Conservation (phyloP, 2,329 filamentous ascomycete species). For the Paramyrothecium roridum region DNA sequence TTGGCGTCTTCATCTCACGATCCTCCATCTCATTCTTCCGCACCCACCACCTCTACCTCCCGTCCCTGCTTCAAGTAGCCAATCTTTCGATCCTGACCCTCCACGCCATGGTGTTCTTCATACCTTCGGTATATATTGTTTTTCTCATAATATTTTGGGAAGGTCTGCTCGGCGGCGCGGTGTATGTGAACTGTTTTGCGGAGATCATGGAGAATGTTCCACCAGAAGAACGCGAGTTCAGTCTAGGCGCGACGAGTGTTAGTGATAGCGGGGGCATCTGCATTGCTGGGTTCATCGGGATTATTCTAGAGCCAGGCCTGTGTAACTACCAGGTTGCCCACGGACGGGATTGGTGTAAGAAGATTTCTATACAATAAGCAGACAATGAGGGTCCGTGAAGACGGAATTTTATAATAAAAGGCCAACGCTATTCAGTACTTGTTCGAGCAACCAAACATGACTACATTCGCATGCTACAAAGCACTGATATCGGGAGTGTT, state of each 20-base stretch:
- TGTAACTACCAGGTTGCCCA: constrained; percentile 83
- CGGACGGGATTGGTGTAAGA: constrained; percentile 70
- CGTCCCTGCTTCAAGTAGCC: constrained; percentile 74
- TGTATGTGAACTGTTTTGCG: constrained; percentile 95
- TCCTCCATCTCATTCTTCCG: constrained; percentile 87
- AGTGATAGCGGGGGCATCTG: constrained; percentile 92
- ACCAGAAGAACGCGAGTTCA: constrained; percentile 81
- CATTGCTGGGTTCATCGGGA: constrained; percentile 79
- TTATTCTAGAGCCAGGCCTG: constrained; percentile 75
- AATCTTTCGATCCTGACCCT: constrained; percentile 73
- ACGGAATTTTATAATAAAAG: too few relatives aligned
- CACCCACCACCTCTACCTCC: constrained; percentile 76
- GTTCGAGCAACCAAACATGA: too few relatives aligned
- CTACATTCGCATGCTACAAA: background rate
- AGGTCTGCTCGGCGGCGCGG: constrained; percentile 81
- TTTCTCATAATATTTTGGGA: constrained; percentile 92
- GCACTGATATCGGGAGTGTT: background rate
- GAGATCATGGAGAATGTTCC: constrained; percentile 85
- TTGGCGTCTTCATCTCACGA: constrained; percentile 91
- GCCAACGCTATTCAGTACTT: too few relatives aligned
- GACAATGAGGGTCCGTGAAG: background rate
- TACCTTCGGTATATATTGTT: constrained; percentile 83
- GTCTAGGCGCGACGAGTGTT: constrained; percentile 82
- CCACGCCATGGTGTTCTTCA: constrained; percentile 76
- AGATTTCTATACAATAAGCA: background rate